Percentiles rank a stretch among this genome's conserved stretches.
These are phyloP conservation scores for Steccherinum ochraceum DNA, from an alignment of 768 basidiomycete genomes.

Conservation along the genomic window DNA sequence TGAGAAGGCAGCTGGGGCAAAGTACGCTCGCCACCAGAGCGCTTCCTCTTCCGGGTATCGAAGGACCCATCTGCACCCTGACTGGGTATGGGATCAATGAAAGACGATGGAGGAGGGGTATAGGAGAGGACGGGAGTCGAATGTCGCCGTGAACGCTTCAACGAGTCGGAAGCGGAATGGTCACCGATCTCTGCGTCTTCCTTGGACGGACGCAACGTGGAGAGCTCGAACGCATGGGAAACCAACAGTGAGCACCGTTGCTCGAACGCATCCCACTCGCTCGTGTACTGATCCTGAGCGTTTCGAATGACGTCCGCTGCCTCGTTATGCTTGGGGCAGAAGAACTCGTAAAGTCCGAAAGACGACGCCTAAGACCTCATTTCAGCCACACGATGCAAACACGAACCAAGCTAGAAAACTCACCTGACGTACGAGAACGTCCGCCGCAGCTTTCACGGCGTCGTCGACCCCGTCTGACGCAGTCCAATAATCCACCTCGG, in stretches of 20 bases:
- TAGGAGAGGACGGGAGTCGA: conserved; percentile 3
- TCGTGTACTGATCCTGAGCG: conserved; percentile 51
- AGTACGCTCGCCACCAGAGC: conserved; percentile 3
- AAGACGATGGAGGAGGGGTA: not conserved
- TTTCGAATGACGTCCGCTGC: conserved; percentile 71
- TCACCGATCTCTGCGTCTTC: not conserved
- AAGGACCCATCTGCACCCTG: not conserved
- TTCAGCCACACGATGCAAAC: not conserved
- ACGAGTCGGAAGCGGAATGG: not conserved
- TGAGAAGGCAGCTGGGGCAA: conserved; percentile 7
- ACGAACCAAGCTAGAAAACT: conserved; percentile 3
- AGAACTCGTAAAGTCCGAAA: conserved; percentile 77
- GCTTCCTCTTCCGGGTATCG: not conserved
- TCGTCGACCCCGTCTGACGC: conserved; percentile 13
- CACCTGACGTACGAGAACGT: conserved; percentile 19
- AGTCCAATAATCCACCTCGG: conserved; percentile 1
- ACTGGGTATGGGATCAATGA: not conserved
- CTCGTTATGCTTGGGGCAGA: conserved; percentile 82
- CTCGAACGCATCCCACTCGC: conserved; percentile 84
- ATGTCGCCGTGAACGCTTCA: conserved; percentile 5
- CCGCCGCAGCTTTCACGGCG: conserved; percentile 18
- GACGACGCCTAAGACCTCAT: conserved; percentile 50
- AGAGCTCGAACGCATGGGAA: conserved; percentile 21
- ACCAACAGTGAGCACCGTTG: conserved; percentile 56
- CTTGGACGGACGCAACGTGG: not conserved